Base-by-base conservation (phyloP, 129 eudicot species). In the Gnaphalium uliginosum region DNA sequence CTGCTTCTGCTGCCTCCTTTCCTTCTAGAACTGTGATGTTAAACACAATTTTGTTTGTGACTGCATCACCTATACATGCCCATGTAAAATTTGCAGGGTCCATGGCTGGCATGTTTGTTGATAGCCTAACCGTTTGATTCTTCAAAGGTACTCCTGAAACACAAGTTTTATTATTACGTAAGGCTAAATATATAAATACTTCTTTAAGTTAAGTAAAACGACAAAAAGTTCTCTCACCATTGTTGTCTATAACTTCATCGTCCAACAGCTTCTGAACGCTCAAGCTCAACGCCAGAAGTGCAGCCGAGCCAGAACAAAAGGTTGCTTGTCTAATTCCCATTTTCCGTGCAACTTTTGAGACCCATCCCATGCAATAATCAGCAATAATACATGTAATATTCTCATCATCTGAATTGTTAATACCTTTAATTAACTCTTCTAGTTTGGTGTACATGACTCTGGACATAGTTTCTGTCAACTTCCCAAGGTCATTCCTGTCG, bases 351-450 rank as follows among this genome's bases (percentile, higher is more conserved):
- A 46, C 53, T 46, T 70, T 68, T 0, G 84, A 15, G 4, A 66
- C 88, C 83, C 85, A 79, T 39, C 78, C 85, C 80, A 77, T 23
- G 50, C 75, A 24, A 33, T 4, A 32, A 77, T 89, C 95, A 54
- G 87, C 80, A 51, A 89, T 51, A 30, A 89, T 25, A 26, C 89
- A 83, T 10, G 83, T 64, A 4, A 89, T 76, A 29, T 79, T 24
- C 23, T 78, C 74, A 8, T 62, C 17, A 0, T 46, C 73, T 7
- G 37, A 8, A 30, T 4, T 63, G 50, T 81, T 81, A 19, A 81
- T 64, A 39, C 3, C 25, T 15, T 78, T 63, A 0, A 88, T 69
- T 3, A 88, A 84, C 39, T 75, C 66, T 41, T 80, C 81, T 17
- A 85, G 66, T 46, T 81, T 73, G 18, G 0, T 53, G 15, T 83